Conservation (phyloP, 768 basidiomycete genomes). For the Russula ochroleuca region DNA sequence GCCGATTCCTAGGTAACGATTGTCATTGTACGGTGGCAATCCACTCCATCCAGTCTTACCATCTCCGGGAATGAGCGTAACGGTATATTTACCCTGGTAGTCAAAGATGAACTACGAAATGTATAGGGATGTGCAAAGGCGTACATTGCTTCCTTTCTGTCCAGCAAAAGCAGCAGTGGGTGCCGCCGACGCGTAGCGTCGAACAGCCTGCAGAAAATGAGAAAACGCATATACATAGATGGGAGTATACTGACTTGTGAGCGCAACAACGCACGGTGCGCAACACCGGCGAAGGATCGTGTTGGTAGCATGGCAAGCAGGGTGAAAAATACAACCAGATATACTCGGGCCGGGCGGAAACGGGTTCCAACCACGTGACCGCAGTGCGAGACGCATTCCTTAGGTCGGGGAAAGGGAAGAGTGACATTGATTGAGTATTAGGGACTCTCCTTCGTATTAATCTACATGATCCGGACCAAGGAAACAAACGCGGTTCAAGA, state of each 20-base stretch:
- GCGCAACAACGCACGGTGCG: conserved; percentile 48
- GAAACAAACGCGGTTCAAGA: background rate
- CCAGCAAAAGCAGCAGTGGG: conserved; percentile 90
- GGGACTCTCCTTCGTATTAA: background rate
- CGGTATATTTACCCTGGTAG: conserved; percentile 87
- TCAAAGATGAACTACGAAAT: conserved; percentile 9
- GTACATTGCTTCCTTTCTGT: conserved; percentile 80
- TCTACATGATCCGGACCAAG: background rate
- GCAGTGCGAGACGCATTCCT: background rate
- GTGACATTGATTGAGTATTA: background rate
- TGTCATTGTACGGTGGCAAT: conserved; percentile 25
- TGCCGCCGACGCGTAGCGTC: conserved; percentile 65
- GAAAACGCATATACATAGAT: background rate
- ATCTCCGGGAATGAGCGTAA: conserved; percentile 95
- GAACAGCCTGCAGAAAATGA: conserved; percentile 42
- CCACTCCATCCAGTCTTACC: conserved; percentile 48
- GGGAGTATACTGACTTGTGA: conserved; percentile 42
- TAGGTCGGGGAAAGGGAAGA: no score
- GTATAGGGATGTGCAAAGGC: conserved; percentile 33
- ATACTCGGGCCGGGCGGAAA: conserved; percentile 9
- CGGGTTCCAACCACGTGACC: conserved; percentile 9
- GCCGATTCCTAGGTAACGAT: conserved; percentile 73
- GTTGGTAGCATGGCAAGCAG: conserved; percentile 51
- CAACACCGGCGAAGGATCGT: conserved; percentile 52
- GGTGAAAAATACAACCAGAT: conserved; percentile 27